phyloP scores from a whole-genome alignment of 108 stramenopile species.

The Aureococcus anophagefferens region DNA sequence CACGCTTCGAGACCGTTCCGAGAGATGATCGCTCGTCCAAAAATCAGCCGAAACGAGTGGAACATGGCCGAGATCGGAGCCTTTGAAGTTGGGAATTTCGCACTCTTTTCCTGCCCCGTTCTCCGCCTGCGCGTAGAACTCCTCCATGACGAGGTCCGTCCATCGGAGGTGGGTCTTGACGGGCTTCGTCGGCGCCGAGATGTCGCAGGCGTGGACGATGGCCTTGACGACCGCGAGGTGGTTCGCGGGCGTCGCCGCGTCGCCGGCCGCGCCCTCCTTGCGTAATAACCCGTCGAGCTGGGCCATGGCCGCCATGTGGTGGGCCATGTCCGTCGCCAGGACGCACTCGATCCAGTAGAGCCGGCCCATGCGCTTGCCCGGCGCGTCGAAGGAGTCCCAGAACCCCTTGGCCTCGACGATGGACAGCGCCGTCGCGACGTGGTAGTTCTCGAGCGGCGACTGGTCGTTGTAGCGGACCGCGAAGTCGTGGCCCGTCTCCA shows the following conservation, averaged over 20 bases:
- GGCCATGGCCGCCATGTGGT: constrained; percentile 7
- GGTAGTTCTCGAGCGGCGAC: constrained; percentile 45
- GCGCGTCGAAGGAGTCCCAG: constrained; percentile 18
- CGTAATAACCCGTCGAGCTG: too few relatives aligned
- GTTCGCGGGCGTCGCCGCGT: too few relatives aligned
- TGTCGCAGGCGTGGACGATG: constrained; percentile 23
- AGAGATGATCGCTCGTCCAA: too few relatives aligned
- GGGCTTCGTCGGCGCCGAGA: constrained; percentile 9
- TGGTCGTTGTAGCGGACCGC: too few relatives aligned
- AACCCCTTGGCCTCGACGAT: constrained; percentile 16
- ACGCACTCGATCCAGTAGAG: constrained; percentile 9
- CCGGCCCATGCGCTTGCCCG: too few relatives aligned
- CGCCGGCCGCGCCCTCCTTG: not conserved
- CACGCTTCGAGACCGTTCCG: too few relatives aligned
- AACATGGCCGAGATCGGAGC: too few relatives aligned
- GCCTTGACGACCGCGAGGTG: constrained; percentile 8
- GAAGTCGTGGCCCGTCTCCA: too few relatives aligned
- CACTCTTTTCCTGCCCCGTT: too few relatives aligned
- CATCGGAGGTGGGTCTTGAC: constrained; percentile 8
- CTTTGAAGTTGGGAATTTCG: too few relatives aligned
- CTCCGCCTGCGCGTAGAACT: constrained; percentile 33
- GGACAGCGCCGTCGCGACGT: constrained; percentile 34
- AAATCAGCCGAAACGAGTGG: too few relatives aligned
- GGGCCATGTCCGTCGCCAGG: constrained; percentile 27
- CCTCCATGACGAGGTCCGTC: constrained; percentile 14